Base-by-base conservation (phyloP, 163 green algal genomes). In the Trebouxia gelatinosa region DNA sequence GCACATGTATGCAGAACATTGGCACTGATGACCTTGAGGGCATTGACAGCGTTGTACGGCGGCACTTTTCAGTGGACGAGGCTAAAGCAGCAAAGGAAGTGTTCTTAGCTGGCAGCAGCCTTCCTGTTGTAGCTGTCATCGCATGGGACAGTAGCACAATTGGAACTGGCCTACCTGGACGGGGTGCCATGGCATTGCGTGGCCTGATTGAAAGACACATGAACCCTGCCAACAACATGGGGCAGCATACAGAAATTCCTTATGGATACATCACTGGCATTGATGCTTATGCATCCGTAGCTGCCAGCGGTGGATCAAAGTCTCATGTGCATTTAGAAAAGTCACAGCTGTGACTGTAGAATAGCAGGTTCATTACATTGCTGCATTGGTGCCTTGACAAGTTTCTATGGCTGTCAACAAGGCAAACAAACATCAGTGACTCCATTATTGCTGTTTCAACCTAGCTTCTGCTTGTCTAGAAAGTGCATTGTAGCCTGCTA, bases 21-120 rank as follows among this genome's bases (percentile, higher is more conserved):
- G 48, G 39, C 50, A 40, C 40, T 21, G 78, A 51, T 6, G 71
- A 75, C 34, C 64, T 86, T 43, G 50, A 80, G 5, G 72, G 58
- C 3, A 64, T 96, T 6, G 71, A 66, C 17, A 67, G 51, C 2
- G 74, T 95, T 3, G 66, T 90, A 75, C 84, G 90, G 75, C 85
- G 93, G 21, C 76, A 75, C 17, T 85, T 97, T 67, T 88, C 80
- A 32, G 28, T 91, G 19, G 80, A 87, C 2, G 92, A 97, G 80
- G 82, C 92, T 38, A 78, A 87, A 51, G 70, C 19, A 11, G 85
- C 88, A 48, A 79, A 81, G 51, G 93, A 97, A 84, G 89, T 88
- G 0, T 91, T 95, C 50, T 46, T 94, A 16, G 80, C 87, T 1
- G 83, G 81, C 67, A 90, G 62, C 76, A 82, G 39, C 34, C 23